Evolutionary conservation across 768 basidiomycete genomes (phyloP).

Genomic region (Boletus speciosus): DNA sequence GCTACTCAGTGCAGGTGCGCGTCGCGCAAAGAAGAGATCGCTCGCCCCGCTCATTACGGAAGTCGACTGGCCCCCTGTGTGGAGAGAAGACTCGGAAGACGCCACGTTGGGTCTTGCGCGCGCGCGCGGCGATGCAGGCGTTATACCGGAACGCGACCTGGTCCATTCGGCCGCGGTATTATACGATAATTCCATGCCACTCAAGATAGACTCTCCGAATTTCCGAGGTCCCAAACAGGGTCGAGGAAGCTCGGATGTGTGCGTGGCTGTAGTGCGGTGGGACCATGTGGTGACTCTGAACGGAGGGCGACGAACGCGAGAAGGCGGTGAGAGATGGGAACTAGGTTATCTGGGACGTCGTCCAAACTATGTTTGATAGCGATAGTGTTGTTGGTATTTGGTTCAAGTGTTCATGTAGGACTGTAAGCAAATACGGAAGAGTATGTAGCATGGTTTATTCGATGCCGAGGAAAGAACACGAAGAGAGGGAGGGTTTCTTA

Average conservation of each 20-base stretch:
- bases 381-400: constrained; percentile 35
- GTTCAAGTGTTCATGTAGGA: constrained; percentile 32
- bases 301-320: constrained; percentile 51
- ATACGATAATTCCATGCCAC: constrained; percentile 58
- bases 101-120: constrained; percentile 1
- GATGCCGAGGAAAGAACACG: constrained; percentile 54
- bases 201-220: constrained; percentile 56
- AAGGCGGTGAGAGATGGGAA: constrained; percentile 54
- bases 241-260: constrained; percentile 24
- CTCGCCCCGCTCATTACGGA: constrained; percentile 26
- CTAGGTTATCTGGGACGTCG: constrained; percentile 21
- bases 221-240: constrained; percentile 42
- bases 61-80: constrained; percentile 18
- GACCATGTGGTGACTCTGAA: constrained; percentile 19
- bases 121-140: constrained; percentile 7
- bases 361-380: constrained; percentile 30
- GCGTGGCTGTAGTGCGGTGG: constrained; percentile 15
- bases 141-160: constrained; percentile 26
- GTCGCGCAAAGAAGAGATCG: constrained; percentile 54
- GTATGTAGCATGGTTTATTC: constrained; percentile 44
- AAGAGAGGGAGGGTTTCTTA: constrained; percentile 48
- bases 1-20: constrained; percentile 48
- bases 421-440: constrained; percentile 44
- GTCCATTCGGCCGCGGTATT: constrained; percentile 45
- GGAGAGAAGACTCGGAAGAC: constrained; percentile 13